phyloP scores from a whole-genome alignment of 371 early-diverging fungal species.

The Mortierella sp. region DNA sequence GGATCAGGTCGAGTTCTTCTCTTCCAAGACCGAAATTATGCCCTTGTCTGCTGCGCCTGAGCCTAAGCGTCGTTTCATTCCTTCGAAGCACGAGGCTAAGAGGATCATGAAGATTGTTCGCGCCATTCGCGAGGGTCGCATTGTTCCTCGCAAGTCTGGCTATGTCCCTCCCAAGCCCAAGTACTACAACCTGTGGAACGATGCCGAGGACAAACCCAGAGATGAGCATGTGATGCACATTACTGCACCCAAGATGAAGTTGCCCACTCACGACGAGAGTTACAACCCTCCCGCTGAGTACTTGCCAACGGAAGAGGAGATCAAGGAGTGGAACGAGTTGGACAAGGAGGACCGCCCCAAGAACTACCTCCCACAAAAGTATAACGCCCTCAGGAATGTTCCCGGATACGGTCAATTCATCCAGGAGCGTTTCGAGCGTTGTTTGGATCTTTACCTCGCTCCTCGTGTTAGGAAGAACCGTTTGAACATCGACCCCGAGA shows the following conservation, averaged over 20 bases:
- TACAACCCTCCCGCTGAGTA: conserved; percentile 99
- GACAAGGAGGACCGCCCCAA: conserved; percentile 87
- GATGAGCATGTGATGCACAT: conserved; percentile 85
- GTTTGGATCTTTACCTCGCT: conserved; percentile 96
- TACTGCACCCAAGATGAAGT: conserved; percentile 91
- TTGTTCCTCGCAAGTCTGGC: conserved; percentile 77
- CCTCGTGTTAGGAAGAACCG: conserved; percentile 93
- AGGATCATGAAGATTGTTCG: conserved; percentile 95
- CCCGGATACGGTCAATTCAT: conserved; percentile 91
- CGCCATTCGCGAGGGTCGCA: conserved; percentile 92
- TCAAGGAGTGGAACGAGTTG: conserved; percentile 79
- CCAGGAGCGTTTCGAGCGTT: conserved; percentile 96
- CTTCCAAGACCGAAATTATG: conserved; percentile 81
- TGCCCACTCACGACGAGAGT: conserved; percentile 95
- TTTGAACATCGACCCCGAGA: conserved; percentile 91
- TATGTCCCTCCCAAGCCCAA: conserved; percentile 74
- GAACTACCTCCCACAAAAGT: conserved; percentile 91
- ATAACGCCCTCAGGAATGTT: conserved; percentile 84
- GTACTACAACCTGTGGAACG: conserved; percentile 92
- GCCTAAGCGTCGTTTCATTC: conserved; percentile 96
- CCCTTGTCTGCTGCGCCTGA: conserved; percentile 90
- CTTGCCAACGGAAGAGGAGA: conserved; percentile 86
- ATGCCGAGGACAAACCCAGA: conserved; percentile 69
- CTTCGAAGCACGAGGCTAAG: conserved; percentile 95
- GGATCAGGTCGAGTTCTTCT: conserved; percentile 94